Percentiles rank a stretch among this genome's conserved stretches.
These are phyloP conservation scores for Ilyonectria mors-panacis DNA, from an alignment of 2,329 filamentous ascomycete genomes.

Conservation along the genomic window DNA sequence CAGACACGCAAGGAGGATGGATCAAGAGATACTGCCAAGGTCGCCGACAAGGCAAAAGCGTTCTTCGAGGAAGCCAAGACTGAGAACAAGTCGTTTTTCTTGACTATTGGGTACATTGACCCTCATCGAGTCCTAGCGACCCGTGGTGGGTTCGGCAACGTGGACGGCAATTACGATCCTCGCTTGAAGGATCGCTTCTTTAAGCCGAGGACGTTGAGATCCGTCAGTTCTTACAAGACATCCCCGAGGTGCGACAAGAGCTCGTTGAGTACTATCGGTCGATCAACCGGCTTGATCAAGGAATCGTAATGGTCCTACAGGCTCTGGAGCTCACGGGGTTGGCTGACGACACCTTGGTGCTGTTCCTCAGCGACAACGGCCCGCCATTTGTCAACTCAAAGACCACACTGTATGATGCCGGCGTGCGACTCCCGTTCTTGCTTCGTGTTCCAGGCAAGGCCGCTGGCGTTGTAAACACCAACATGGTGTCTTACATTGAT, in stretches of 20 bases:
- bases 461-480: slow-evolving; percentile 54
- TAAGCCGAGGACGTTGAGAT: slow-evolving; percentile 54
- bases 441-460: slow-evolving; percentile 52
- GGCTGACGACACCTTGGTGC: slow-evolving; percentile 56
- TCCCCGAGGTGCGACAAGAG: slow-evolving; percentile 58
- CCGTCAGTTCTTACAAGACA: slow-evolving; percentile 58
- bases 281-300: slow-evolving; percentile 59
- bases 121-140: slow-evolving; percentile 60
- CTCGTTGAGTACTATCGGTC: slow-evolving; percentile 59
- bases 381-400: slow-evolving; percentile 67
- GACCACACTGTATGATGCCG: slow-evolving; percentile 65
- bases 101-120: slow-evolving; percentile 63
- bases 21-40: slow-evolving; percentile 59
- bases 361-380: slow-evolving; percentile 65
- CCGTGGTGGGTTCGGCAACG: slow-evolving; percentile 61
- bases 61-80: slow-evolving; percentile 56
- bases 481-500: slow-evolving; percentile 62
- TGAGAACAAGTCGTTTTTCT: slow-evolving; percentile 55
- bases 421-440: slow-evolving; percentile 60
- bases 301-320: slow-evolving; percentile 57
- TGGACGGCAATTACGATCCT: slow-evolving; percentile 48
- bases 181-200: slow-evolving; percentile 45
- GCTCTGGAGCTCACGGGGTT: slow-evolving; percentile 52
- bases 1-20: slow-evolving; percentile 56
- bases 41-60: slow-evolving; percentile 54